Conservation (phyloP, 495 filamentous ascomycete genomes). For the Hyphodiscus hymeniophilus region DNA sequence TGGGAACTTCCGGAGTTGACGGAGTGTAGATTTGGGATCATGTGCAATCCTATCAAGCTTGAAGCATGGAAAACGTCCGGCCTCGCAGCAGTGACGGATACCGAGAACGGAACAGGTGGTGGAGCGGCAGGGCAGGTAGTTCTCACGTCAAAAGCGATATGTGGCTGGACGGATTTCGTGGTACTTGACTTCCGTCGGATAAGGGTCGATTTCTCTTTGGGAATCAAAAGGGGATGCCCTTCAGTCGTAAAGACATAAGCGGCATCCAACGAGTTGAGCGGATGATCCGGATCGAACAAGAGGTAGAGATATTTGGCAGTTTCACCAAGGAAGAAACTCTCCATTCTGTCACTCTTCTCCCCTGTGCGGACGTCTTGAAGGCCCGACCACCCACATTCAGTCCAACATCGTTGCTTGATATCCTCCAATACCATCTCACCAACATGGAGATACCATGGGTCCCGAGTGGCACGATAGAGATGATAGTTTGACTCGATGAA, state of each 20-base stretch:
- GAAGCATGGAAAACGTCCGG: conserved; percentile 89
- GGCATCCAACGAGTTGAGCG: conserved; percentile 76
- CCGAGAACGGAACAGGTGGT: conserved; percentile 48
- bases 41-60: conserved; percentile 71
- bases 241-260: conserved; percentile 93
- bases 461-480: conserved; percentile 82
- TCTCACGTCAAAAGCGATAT: background rate
- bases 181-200: background rate
- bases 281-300: conserved; percentile 78
- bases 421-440: conserved; percentile 93
- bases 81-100: conserved; percentile 75
- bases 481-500: conserved; percentile 96
- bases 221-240: conserved; percentile 87
- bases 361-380: conserved; percentile 88
- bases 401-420: conserved; percentile 85
- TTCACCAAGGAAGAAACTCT: conserved; percentile 97
- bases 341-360: conserved; percentile 91
- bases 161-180: conserved; percentile 5
- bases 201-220: conserved; percentile 32
- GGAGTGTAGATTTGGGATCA: conserved; percentile 50
- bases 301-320: conserved; percentile 92
- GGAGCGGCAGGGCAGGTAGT: conserved; percentile 55
- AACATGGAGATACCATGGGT: conserved; percentile 93
- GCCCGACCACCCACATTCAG: conserved; percentile 88
- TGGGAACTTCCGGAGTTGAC: conserved; percentile 10